phyloP scores from a whole-genome alignment of 371 early-diverging fungal genomes.

The Modicella reniformis region DNA sequence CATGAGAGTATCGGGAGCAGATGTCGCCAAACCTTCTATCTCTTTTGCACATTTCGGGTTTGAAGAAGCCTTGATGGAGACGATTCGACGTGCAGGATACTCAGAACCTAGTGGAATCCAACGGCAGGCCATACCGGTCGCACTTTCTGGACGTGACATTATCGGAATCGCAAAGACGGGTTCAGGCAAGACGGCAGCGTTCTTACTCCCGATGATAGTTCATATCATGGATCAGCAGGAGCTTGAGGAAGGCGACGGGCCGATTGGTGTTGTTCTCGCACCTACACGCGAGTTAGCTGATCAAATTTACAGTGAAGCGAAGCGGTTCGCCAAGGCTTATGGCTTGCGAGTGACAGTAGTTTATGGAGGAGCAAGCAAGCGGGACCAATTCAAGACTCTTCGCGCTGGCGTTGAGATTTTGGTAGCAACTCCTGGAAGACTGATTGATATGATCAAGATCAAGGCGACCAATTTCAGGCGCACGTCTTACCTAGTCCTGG shows the following conservation, averaged over 20 bases:
- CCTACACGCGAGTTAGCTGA: conserved; percentile 92
- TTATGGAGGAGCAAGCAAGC: conserved; percentile 92
- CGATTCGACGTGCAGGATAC: conserved; percentile 72
- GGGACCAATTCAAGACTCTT: conserved; percentile 89
- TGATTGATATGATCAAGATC: conserved; percentile 94
- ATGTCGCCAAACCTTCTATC: conserved; percentile 80
- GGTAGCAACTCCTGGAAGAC: conserved; percentile 94
- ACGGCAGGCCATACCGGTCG: conserved; percentile 80
- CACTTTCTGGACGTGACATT: conserved; percentile 82
- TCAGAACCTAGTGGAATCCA: conserved; percentile 84
- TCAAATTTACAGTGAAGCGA: conserved; percentile 86
- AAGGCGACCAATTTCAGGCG: conserved; percentile 88
- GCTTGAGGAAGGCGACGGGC: conserved; percentile 73
- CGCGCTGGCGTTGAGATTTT: conserved; percentile 85
- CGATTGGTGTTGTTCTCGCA: conserved; percentile 79
- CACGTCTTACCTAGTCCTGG: conserved; percentile 92
- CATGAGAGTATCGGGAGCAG: conserved; percentile 72
- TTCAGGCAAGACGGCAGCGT: conserved; percentile 81
- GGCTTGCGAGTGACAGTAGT: conserved; percentile 78
- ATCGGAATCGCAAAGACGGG: conserved; percentile 93
- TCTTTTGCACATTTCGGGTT: conserved; percentile 91
- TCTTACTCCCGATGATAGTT: conserved; percentile 84
- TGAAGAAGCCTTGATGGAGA: conserved; percentile 74
- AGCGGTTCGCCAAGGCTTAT: conserved; percentile 82
- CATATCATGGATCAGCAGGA: conserved; percentile 88